Evolutionary conservation across 139 green algal species (phyloP).

Genomic region (Monoraphidium neglectum): DNA sequence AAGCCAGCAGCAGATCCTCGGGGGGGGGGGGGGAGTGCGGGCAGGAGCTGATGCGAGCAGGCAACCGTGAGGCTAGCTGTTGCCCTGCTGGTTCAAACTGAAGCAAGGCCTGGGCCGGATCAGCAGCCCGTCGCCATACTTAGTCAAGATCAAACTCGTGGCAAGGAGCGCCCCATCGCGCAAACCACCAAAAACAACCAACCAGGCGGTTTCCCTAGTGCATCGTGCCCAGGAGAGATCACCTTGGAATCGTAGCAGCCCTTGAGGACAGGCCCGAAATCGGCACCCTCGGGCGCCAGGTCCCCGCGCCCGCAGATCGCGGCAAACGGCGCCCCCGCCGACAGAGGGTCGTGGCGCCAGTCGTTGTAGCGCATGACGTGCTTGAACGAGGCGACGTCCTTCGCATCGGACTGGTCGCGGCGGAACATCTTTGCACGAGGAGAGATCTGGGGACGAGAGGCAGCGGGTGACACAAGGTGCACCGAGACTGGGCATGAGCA

Average conservation of each 20-base stretch:
- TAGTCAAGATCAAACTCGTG: too few species aligned
- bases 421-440: slow-evolving; percentile 79
- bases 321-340: slow-evolving; percentile 22
- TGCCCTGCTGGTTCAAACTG: too few species aligned
- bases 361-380: slow-evolving; percentile 73
- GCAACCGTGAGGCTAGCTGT: too few species aligned
- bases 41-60: neutral
- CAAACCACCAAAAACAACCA: neutral
- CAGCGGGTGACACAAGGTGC: neutral
- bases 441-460: slow-evolving; percentile 26
- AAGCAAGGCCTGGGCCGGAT: too few species aligned
- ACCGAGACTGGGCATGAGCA: too few species aligned
- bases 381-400: slow-evolving; percentile 52
- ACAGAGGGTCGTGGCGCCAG: slow-evolving; percentile 53
- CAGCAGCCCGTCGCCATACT: too few species aligned
- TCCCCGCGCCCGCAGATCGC: slow-evolving; percentile 70
- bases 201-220: neutral
- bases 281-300: slow-evolving; percentile 26
- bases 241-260: slow-evolving; percentile 76
- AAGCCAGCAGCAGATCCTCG: too few species aligned
- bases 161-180: too few species aligned
- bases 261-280: slow-evolving; percentile 30
- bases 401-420: slow-evolving; percentile 60
- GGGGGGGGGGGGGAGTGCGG: neutral
- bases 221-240: neutral